Conservation (phyloP, 768 basidiomycete species). For the Thelephora aurantiotincta region DNA sequence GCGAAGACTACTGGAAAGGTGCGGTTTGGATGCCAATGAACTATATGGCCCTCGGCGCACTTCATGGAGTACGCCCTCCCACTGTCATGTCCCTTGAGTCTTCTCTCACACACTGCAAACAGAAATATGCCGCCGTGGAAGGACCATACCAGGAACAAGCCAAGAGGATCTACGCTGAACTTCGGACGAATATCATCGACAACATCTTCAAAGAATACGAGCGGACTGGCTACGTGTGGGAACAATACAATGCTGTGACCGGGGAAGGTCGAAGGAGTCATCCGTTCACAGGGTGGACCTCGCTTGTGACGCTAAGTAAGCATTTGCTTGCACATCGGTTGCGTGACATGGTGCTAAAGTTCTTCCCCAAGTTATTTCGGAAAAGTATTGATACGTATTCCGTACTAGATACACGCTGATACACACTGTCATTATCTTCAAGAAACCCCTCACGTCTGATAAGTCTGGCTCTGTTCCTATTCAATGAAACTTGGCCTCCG, state of each 20-base stretch:
- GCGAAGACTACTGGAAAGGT: slow-evolving; percentile 96
- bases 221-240: slow-evolving; percentile 92
- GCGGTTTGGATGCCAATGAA: slow-evolving; percentile 99
- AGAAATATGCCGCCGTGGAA: slow-evolving; percentile 66
- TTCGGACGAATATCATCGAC: slow-evolving; percentile 71
- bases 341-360: slow-evolving; percentile 4
- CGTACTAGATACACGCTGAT: background rate
- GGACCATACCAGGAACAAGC: slow-evolving; percentile 78
- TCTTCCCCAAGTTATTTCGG: slow-evolving; percentile 38
- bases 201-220: slow-evolving; percentile 86
- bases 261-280: slow-evolving; percentile 85
- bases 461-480: background rate
- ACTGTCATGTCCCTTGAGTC: background rate
- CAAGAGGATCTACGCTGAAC: slow-evolving; percentile 60
- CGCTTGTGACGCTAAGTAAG: slow-evolving; percentile 73
- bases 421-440: background rate
- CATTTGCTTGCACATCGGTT: background rate
- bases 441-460: background rate
- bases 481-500: background rate
- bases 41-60: slow-evolving; percentile 68
- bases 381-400: slow-evolving; percentile 36
- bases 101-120: background rate
- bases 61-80: slow-evolving; percentile 47
- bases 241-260: slow-evolving; percentile 80
- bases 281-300: slow-evolving; percentile 97